Base-by-base conservation (phyloP, 768 basidiomycete species). In the Cystofilobasidium capitatum region DNA sequence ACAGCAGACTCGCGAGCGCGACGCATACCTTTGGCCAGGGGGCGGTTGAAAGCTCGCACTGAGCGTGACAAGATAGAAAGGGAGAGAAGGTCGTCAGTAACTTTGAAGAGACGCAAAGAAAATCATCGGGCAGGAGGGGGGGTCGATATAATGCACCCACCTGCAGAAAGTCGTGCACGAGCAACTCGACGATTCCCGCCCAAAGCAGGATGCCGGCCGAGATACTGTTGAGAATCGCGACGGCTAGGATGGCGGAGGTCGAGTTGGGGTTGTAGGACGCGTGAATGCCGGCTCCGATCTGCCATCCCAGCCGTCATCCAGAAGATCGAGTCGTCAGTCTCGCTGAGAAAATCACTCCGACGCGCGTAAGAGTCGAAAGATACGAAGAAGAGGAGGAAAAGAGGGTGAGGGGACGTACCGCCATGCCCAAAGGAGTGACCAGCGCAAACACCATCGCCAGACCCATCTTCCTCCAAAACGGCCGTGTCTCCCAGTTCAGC, bases 221-320 rank as follows among this genome's bases (percentile, higher is more conserved):
- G 44, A 75, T 73, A 12, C 71, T 69, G 55, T 76, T 74, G 65
- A 77, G 74, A 24, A 76, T 69, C 8, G 74, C 76, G 69, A 75
- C 73, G 16, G 73, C 70, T 22, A 75, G 71, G 2, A 77, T 65
- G 0, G 74, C 72, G 2, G 73, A 62, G 20, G 69, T 60, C 1
- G 71, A 73, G 64, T 74, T 75, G 14, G 74, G 73, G 62, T 74
- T 75, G 64, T 74, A 75, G 14, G 57, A 57, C 14, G 69, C 12
- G 58, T 75, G 73, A 4, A 76, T 73, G 13, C 72, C 77, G 44
- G 77, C 82, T 1, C 92, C 94, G 36, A 80, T 82, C 51, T n/a
- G n/a, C n/a, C 33, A 16, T 17, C 8, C 2, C 16, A 14, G 51
- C 9, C 3, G 5, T 8, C 24, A 29, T 51, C 6, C 9, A 49